Percentiles rank a stretch among this genome's conserved stretches.
Evolutionary conservation across 2,329 filamentous ascomycete genomes (phyloP).

Genomic region (Septoria petroselini): DNA sequence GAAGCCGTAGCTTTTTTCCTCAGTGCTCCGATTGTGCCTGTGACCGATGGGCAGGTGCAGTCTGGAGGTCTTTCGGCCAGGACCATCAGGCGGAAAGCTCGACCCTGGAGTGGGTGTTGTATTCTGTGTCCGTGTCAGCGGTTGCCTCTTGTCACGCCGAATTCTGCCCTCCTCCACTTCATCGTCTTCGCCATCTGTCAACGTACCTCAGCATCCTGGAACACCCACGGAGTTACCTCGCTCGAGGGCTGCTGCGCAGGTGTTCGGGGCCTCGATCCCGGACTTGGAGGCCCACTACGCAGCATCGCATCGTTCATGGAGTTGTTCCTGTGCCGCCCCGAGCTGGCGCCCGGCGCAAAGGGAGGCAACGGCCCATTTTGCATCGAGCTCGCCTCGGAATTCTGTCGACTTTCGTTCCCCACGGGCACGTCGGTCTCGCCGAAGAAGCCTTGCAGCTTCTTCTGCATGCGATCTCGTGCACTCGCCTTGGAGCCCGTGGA

Average conservation of each 20-base stretch:
- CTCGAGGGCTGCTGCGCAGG: slow-evolving; percentile 56
- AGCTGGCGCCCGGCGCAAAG: slow-evolving; percentile 46
- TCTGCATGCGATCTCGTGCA: slow-evolving; percentile 67
- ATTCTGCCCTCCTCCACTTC: background rate
- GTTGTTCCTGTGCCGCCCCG: slow-evolving; percentile 71
- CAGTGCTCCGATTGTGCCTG: slow-evolving; percentile 65
- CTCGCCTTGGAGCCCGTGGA: slow-evolving; percentile 77
- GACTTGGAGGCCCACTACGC: slow-evolving; percentile 62
- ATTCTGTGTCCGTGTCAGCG: slow-evolving; percentile 25
- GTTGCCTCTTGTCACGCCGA: slow-evolving; percentile 1
- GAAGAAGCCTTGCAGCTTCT: slow-evolving; percentile 87
- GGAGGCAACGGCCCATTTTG: slow-evolving; percentile 47
- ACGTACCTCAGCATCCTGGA: slow-evolving; percentile 56
- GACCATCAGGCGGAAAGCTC: slow-evolving; percentile 31
- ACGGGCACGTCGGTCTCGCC: slow-evolving; percentile 75
- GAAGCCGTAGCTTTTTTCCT: slow-evolving; percentile 53
- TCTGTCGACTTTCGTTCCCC: slow-evolving; percentile 53
- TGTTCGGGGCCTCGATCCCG: slow-evolving; percentile 76
- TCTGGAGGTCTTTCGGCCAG: slow-evolving; percentile 46
- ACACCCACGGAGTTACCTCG: slow-evolving; percentile 96
- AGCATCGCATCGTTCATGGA: slow-evolving; percentile 66
- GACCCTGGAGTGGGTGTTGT: slow-evolving; percentile 32
- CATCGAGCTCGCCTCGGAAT: slow-evolving; percentile 57
- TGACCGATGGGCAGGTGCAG: slow-evolving; percentile 62
- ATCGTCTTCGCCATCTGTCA: background rate